These are phyloP conservation scores for Lagenidium giganteum DNA, from an alignment of 352 stramenopile genomes.

Conservation along the genomic window DNA sequence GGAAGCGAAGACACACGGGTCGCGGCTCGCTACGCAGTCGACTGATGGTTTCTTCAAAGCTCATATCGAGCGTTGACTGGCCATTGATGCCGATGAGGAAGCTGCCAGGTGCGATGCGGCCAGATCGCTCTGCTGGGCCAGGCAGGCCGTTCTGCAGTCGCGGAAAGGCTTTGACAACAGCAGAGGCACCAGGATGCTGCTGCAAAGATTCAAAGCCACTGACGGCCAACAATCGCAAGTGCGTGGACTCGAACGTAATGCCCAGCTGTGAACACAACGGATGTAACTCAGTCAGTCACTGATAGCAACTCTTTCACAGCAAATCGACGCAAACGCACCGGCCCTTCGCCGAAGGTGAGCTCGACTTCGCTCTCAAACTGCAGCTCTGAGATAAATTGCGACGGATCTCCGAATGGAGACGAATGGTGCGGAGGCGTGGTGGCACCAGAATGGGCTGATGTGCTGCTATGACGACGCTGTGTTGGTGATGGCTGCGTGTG, in stretches of 20 bases:
- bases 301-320: background rate
- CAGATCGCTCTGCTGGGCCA: conserved; percentile 57
- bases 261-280: conserved; percentile 32
- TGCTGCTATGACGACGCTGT: no score
- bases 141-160: conserved; percentile 48
- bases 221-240: conserved; percentile 53
- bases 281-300: conserved; percentile 1
- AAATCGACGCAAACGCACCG: conserved; percentile 27
- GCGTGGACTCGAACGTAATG: conserved; percentile 75
- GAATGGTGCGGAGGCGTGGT: no score
- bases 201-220: conserved; percentile 43
- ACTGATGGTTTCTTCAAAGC: conserved; percentile 61
- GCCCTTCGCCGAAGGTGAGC: conserved; percentile 59
- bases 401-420: no score
- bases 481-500: no score
- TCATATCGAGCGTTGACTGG: conserved; percentile 50
- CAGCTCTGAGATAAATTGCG: no score
- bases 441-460: no score
- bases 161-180: conserved; percentile 65
- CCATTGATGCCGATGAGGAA: conserved; percentile 73
- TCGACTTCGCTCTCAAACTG: conserved; percentile 43
- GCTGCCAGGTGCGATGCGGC: conserved; percentile 40
- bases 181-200: conserved; percentile 33
- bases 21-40: conserved; percentile 35
- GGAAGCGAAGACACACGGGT: conserved; percentile 58